Base-by-base conservation (phyloP, 345 rosid genomes). In the Eucalyptus marginata region DNA sequence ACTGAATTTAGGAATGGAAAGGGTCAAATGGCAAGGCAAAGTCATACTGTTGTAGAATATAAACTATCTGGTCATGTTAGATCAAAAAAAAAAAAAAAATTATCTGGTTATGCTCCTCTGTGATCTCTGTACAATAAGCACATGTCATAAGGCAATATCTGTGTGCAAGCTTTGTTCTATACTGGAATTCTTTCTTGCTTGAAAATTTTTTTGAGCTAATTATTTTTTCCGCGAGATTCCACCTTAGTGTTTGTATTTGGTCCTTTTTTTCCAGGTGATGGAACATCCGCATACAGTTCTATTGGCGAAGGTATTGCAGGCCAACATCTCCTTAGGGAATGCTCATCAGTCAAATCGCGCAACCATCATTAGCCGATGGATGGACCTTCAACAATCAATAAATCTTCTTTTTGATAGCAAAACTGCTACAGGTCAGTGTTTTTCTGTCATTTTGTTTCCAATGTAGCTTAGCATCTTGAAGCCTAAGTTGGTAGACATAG, bases 241-340 rank as follows among this genome's bases (percentile, higher is more conserved):
- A 40, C 47, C 47, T 76, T 40, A 76, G 47, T 40, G 84, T 40
- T 88, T 86, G 83, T 52, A 88, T 27, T 51, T 76, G 84, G 54
- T 84, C 17, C 59, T 16, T 89, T 52, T 40, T 40, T 88, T 93
- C 62, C 81, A 97, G 99, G 96, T 96, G 89, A 97, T 95, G 96
- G 99, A 97, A 89, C 98, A 97, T 92, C 95, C 98, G 88, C 99
- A 95, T 90, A 97, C 99, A 40, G 94, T 95, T 89, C 91, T 95
- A 89, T 91, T 98, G 90, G 92, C 88, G 93, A 96, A 94, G 95
- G 96, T 98, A 44, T 92, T 98, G 87, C 93, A 93, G 86, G 85
- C 94, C 58, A 97, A 97, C 89, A 92, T 94, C 90, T 90, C 93
- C 31, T 91, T 98, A 91, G 95, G 95, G 89, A 95, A 95, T 94